Evolutionary conservation across 305 asterid genomes (phyloP).

Genomic region (Plantago coronopus): DNA sequence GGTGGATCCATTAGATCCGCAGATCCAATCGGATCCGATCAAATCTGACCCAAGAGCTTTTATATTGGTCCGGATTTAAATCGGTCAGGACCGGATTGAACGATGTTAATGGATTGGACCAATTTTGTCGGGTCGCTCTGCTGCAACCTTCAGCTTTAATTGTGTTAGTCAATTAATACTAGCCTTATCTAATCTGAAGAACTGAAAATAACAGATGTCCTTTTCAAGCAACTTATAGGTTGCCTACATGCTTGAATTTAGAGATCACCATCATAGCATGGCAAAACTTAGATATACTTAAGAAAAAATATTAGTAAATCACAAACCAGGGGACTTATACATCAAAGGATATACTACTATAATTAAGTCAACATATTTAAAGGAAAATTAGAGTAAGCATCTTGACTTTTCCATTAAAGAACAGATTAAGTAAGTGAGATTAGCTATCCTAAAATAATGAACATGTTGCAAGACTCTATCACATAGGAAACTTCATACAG

Average conservation of each 20-base stretch:
- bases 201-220: background rate
- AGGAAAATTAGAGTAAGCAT: background rate
- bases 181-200: background rate
- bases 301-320: no score
- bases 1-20: no score
- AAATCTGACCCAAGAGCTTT: no score
- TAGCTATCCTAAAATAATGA: slow-evolving; percentile 14
- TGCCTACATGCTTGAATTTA: background rate
- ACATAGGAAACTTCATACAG: slow-evolving; percentile 1
- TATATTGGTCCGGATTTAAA: no score
- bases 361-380: background rate
- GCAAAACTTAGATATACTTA: no score
- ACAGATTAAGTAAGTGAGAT: slow-evolving; percentile 2
- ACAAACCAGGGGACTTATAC: background rate
- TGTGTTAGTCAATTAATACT: no score
- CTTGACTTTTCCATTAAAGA: background rate
- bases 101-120: no score
- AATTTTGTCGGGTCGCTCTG: no score
- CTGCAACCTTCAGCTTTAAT: no score
- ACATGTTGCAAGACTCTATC: background rate
- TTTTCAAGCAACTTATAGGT: slow-evolving; percentile 13
- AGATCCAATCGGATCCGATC: no score
- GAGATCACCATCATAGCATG: no score
- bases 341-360: background rate
- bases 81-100: no score